Conservation (phyloP, 352 stramenopile genomes). For the Phytophthora foliorum region DNA sequence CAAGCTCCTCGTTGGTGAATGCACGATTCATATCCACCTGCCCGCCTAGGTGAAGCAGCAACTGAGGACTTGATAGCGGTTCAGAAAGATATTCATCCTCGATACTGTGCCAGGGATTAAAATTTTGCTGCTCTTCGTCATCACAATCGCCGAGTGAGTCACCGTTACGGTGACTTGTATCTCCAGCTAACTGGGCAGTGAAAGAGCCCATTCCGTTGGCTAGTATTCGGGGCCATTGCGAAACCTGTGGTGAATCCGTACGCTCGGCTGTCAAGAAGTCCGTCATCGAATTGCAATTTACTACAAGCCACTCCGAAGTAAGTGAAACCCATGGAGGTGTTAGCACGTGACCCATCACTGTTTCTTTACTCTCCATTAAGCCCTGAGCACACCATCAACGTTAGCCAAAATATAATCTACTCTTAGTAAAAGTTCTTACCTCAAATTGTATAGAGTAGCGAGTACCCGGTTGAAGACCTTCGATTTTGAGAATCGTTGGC, state of each 20-base stretch:
- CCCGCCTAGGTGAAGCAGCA: constrained; percentile 68
- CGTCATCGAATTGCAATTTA: constrained; percentile 51
- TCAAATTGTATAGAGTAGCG: constrained; percentile 71
- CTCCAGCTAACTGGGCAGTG: constrained; percentile 43
- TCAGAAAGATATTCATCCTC: constrained; percentile 61
- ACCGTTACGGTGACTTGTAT: constrained; percentile 39
- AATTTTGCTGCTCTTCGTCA: constrained; percentile 42
- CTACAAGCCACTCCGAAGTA: constrained; percentile 62
- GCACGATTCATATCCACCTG: constrained; percentile 64
- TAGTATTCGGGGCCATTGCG: constrained; percentile 57
- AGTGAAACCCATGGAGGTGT: constrained; percentile 51
- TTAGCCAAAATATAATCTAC: not conserved
- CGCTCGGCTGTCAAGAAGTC: constrained; percentile 28
- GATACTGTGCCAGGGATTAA: constrained; percentile 78
- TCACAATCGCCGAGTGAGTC: constrained; percentile 52
- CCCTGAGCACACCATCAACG: constrained; percentile 34
- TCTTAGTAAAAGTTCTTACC: constrained; percentile 28
- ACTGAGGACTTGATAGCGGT: constrained; percentile 56
- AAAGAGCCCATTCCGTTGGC: constrained; percentile 46
- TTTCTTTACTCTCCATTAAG: constrained; percentile 37
- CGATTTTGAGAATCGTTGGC: constrained; percentile 71
- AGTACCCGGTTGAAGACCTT: constrained; percentile 59
- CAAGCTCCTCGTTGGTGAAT: constrained; percentile 56
- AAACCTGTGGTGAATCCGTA: constrained; percentile 1
- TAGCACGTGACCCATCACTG: constrained; percentile 41